These are phyloP conservation scores for Ophiostoma sp. DNA, from an alignment of 2,329 filamentous ascomycete genomes.

Conservation along the genomic window DNA sequence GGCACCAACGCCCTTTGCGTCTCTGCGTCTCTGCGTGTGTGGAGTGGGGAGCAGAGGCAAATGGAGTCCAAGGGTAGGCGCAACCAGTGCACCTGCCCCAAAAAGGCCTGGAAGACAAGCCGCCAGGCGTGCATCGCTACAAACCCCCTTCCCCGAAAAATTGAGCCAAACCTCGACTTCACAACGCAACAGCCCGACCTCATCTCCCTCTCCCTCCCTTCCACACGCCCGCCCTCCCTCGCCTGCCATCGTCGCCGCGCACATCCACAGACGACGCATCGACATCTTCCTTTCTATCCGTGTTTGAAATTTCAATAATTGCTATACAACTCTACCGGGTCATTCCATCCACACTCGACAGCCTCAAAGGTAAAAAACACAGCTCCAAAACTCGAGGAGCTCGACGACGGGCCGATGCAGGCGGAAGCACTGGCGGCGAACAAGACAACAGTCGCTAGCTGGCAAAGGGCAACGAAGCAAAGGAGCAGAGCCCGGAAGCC, in stretches of 20 bases:
- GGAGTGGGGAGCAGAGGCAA: neutral
- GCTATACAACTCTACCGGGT: slow-evolving; percentile 13
- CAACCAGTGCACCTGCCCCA: slow-evolving; percentile 12
- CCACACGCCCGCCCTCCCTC: slow-evolving; percentile 5
- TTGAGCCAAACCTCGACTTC: slow-evolving; percentile 20
- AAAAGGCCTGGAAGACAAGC: slow-evolving; percentile 7
- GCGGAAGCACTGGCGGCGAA: neutral
- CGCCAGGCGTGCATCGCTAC: slow-evolving; percentile 18
- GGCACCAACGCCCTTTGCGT: neutral
- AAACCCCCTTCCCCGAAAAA: slow-evolving; percentile 23
- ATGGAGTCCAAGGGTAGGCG: neutral
- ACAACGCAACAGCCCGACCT: slow-evolving; percentile 5
- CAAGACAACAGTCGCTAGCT: neutral
- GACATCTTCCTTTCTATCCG: neutral
- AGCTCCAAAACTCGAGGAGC: slow-evolving; percentile 7
- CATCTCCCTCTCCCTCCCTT: slow-evolving; percentile 6
- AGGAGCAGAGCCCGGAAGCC: neutral
- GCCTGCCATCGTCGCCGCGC: slow-evolving; percentile 16
- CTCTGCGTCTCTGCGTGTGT: neutral
- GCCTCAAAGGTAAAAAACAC: slow-evolving; percentile 15
- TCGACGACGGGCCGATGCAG: neutral
- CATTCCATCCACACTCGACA: slow-evolving; percentile 15
- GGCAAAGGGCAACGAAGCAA: neutral
- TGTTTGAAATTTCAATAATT: neutral
- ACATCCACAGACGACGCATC: neutral